Evolutionary conservation across 2,329 filamentous ascomycete species (phyloP), one percentile per base, ranked within the genome.

Genomic region (Curvularia sp.): DNA sequence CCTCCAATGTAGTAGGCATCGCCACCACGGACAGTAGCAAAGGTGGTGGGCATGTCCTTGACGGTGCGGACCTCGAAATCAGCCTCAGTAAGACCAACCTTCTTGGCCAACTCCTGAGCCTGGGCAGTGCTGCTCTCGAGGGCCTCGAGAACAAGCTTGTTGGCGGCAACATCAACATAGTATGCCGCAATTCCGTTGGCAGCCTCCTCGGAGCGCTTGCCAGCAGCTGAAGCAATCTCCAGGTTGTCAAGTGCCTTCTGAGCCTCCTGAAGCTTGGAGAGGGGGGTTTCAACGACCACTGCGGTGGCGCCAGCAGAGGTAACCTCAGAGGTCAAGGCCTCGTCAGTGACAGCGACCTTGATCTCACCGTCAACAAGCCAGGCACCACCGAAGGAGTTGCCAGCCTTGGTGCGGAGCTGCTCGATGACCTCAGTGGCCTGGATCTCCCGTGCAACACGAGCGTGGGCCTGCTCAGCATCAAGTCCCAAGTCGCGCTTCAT

Each of bases 401-500:
- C 77, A 10, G 73, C 64, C 18, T 67, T 64, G 67, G 38, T 70
- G 47, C 65, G 63, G 10, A 78, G 64, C 63, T 75, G 65, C 57
- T 79, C 73, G 51, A 79, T 78, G 67, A 79, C 63, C n/a, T 73
- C 71, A 60, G 66, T 63, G 62, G 77, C 75, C 61, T 63, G 60
- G 62, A 76, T 62, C 64, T 79, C 77, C 13, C 75, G 72, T 60
- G 75, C 71, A 53, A 79, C 77, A 68, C 76, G 77, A 61, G 72
- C 72, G 58, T 70, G 74, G 28, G 77, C 77, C 65, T 77, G 71
- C 62, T 73, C 71, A 49, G 77, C 70, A 53, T 79, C 71, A 20
- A 79, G 73, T 13, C 77, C 77, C 51, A 79, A 64, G 69, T 79
- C 77, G 62, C 77, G 77, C 76, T 79, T 79, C 77, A 79, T 79